These are phyloP conservation scores for Neopestalotiopsis clavispora DNA, from an alignment of 2,329 filamentous ascomycete genomes.

Conservation along the genomic window DNA sequence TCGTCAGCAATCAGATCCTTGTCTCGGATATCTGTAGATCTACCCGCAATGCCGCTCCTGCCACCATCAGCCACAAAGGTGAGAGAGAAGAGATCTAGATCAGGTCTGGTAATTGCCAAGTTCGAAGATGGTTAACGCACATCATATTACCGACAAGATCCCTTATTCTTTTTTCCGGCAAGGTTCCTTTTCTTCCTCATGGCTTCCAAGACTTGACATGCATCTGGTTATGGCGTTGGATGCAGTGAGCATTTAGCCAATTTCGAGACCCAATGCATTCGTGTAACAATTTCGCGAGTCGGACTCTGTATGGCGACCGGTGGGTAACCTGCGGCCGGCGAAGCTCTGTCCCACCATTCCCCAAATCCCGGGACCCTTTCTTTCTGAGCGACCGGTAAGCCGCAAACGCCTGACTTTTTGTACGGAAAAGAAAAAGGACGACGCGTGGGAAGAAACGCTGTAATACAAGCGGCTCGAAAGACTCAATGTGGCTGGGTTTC, in stretches of 20 bases:
- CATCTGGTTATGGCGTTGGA: neutral
- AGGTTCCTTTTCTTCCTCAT: neutral
- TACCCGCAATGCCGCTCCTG: neutral
- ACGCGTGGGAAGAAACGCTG: neutral
- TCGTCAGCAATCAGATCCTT: neutral
- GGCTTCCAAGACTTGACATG: neutral
- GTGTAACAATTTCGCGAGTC: neutral
- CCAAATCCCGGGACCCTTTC: neutral
- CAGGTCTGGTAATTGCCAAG: neutral
- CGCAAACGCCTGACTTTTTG: neutral
- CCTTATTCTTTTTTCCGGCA: neutral
- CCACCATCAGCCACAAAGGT: neutral
- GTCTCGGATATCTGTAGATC: constrained; percentile 8
- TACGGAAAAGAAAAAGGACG: neutral
- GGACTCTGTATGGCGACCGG: neutral
- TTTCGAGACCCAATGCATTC: neutral
- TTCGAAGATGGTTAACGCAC: neutral
- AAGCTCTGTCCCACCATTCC: neutral
- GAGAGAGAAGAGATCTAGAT: neutral
- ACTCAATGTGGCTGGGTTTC: neutral
- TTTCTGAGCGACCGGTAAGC: neutral
- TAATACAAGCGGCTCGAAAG: neutral
- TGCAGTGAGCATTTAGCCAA: too few species aligned
- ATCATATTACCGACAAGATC: neutral
- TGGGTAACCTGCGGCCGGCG: neutral